Conservation (phyloP, 2,329 filamentous ascomycete species). For the Botrytis galanthina region DNA sequence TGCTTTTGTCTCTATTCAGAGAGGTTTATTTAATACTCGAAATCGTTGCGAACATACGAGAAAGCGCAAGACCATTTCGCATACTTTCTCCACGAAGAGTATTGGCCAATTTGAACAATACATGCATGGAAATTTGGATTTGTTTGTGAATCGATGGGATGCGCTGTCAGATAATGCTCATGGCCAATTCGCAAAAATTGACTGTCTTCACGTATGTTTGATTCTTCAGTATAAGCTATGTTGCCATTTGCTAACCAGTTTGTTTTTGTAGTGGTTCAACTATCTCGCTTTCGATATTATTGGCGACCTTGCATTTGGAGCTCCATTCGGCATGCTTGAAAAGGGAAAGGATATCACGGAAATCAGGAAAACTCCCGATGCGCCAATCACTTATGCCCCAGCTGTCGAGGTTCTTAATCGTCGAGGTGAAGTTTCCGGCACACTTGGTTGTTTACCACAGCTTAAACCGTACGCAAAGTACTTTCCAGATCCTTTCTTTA, state of each 20-base stretch:
- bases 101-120: conserved; percentile 85
- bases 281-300: conserved; percentile 57
- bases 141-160: conserved; percentile 73
- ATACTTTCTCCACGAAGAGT: conserved; percentile 81
- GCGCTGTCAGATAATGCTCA: conserved; percentile 47
- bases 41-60: conserved; percentile 77
- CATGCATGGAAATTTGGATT: conserved; percentile 74
- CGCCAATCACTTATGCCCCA: conserved; percentile 64
- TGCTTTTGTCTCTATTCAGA: conserved; percentile 81
- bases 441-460: conserved; percentile 69
- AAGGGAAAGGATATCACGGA: conserved; percentile 77
- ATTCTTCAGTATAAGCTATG: neutral
- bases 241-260: neutral
- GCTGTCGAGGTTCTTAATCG: conserved; percentile 88
- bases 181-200: conserved; percentile 58
- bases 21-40: conserved; percentile 86
- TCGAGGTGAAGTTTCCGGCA: conserved; percentile 79
- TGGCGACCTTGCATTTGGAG: conserved; percentile 65
- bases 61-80: conserved; percentile 84
- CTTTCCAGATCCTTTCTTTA: conserved; percentile 80
- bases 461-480: conserved; percentile 78
- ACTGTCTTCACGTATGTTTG: conserved; percentile 58
- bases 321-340: conserved; percentile 79
- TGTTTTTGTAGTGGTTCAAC: conserved; percentile 63
- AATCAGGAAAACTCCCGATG: conserved; percentile 59